Conservation (phyloP, 208 protist species). For the Herpetomonas muscarum region DNA sequence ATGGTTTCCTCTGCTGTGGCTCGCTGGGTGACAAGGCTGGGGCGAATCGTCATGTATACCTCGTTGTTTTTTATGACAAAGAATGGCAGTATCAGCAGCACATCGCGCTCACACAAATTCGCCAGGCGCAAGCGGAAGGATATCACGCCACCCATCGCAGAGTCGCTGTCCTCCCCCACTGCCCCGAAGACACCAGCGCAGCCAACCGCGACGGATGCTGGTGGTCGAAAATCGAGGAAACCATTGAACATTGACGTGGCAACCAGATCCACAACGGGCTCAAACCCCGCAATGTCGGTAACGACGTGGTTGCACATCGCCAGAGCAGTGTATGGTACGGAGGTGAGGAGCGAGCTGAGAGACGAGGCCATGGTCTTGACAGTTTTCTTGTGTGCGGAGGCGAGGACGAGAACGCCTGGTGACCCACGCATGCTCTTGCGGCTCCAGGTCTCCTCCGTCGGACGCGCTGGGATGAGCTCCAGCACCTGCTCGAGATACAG, state of each 20-base stretch:
- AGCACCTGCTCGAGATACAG: constrained; percentile 50
- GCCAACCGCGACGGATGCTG: constrained; percentile 11
- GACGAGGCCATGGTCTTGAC: constrained; percentile 31
- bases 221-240: constrained; percentile 56
- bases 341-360: constrained; percentile 28
- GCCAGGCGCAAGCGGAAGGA: constrained; percentile 23
- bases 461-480: constrained; percentile 31
- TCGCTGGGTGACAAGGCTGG: constrained; percentile 25
- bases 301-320: constrained; percentile 40
- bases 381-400: constrained; percentile 17
- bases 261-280: constrained; percentile 26
- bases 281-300: constrained; percentile 18
- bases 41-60: constrained; percentile 31
- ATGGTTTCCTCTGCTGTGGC: constrained; percentile 12
- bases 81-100: constrained; percentile 43
- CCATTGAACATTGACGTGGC: constrained; percentile 25
- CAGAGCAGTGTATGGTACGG: constrained; percentile 31
- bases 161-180: constrained; percentile 21
- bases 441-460: constrained; percentile 41
- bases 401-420: constrained; percentile 43
- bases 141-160: constrained; percentile 28
- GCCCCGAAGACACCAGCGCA: constrained; percentile 33
- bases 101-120: constrained; percentile 14
- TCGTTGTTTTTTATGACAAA: constrained; percentile 18
- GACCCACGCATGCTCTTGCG: constrained; percentile 38